Conservation (phyloP, 768 basidiomycete species). For the Boletus coccyginus region DNA sequence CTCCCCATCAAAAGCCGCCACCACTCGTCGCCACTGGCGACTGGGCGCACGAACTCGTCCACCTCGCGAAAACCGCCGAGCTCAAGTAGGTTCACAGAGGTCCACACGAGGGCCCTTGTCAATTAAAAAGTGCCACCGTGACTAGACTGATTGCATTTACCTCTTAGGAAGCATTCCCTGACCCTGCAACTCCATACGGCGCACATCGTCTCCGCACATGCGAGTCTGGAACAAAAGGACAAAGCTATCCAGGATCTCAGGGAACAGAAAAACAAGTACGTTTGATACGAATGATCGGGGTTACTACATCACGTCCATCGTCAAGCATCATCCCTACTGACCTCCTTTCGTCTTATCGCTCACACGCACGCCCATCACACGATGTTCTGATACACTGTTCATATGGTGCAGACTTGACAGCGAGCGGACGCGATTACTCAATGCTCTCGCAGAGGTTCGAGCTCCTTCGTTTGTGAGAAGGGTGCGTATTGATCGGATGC, state of each 20-base stretch:
- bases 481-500: slow-evolving; percentile 10
- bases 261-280: slow-evolving; percentile 83
- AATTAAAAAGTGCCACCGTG: not conserved
- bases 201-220: slow-evolving; percentile 81
- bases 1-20: slow-evolving; percentile 26
- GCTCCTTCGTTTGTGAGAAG: slow-evolving; percentile 4
- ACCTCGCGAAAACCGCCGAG: slow-evolving; percentile 84
- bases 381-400: slow-evolving; percentile 14
- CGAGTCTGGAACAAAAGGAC: slow-evolving; percentile 72
- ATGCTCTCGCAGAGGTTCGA: slow-evolving; percentile 65
- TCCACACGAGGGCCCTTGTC: not conserved
- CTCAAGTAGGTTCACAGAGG: slow-evolving; percentile 61
- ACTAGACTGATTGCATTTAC: slow-evolving; percentile 9
- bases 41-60: slow-evolving; percentile 85
- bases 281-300: slow-evolving; percentile 11
- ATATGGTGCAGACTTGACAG: slow-evolving; percentile 58
- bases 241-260: slow-evolving; percentile 77
- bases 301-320: not conserved
- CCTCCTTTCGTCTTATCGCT: not conserved
- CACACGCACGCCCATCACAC: slow-evolving; percentile 1
- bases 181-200: slow-evolving; percentile 85
- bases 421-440: slow-evolving; percentile 67
- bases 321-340: not conserved
- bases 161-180: slow-evolving; percentile 71
- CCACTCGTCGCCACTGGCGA: slow-evolving; percentile 80